Base-by-base conservation (phyloP, 2,329 filamentous ascomycete genomes). In the Pseudocercospora cruenta region DNA sequence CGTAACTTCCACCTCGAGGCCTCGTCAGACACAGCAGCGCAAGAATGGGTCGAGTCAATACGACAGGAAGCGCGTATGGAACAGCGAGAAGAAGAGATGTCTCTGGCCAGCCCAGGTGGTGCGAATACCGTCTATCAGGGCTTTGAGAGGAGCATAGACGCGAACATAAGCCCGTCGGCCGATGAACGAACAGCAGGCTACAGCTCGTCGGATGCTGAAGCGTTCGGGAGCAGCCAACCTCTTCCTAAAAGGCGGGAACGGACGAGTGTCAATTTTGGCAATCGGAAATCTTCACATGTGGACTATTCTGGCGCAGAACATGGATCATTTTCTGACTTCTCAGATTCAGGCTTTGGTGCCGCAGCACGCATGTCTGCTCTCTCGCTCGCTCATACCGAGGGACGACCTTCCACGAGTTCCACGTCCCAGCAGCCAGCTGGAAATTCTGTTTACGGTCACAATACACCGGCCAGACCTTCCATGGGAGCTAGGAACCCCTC, bases 1-100 rank as follows among this genome's bases (percentile, higher is more conserved):
- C 90, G 91, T 71, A 98, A 97, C 80, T 97, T 91, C 80, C 93
- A 97, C 75, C 88, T 99, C 66, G 91, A 96, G 78, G 93, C 92
- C 0, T 78, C 84, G 33, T 90, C 86, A 3, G 86, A 88, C 59
- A 83, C 87, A 65, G 94, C 97, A 68, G 92, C 92, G 5, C 87
- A 91, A 68, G 89, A 91, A 75, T 99, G 95, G 95, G 91, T 97
- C 19, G 85, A 91, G 26, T 80, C 91, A 60, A 94, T 98, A 73
- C 87, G 93, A 57, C 83, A 83, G 64, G 90, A 95, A 73, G 92
- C 93, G 19, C 88, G 91, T 64, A 92, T 96, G 66, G 93, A 96
- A 70, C 91, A 95, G 75, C 92, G 95, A 58, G 93, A 97, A 73
- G 91, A 94, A 72, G 92, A 95, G 68, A 88, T 95, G 83, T 85